These are phyloP conservation scores for Spiromastix sp. DNA, from an alignment of 2,329 filamentous ascomycete species.

Conservation along the genomic window DNA sequence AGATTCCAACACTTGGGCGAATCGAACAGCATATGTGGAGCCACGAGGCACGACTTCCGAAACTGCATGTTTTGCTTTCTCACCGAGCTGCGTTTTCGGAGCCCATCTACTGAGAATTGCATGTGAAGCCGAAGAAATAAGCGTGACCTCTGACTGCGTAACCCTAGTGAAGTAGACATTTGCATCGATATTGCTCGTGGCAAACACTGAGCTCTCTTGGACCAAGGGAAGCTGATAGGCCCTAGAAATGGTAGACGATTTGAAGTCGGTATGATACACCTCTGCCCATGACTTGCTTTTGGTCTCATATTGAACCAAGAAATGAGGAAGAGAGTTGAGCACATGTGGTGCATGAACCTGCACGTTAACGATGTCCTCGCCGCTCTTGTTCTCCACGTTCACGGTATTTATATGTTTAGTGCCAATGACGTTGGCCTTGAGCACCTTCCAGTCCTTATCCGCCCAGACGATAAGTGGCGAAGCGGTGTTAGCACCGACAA, in stretches of 20 bases:
- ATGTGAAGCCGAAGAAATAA: slow-evolving; percentile 68
- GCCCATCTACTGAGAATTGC: slow-evolving; percentile 67
- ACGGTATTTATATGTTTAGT: slow-evolving; percentile 30
- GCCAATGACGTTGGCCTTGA: slow-evolving; percentile 37
- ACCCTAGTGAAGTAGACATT: slow-evolving; percentile 86
- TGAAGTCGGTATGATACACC: slow-evolving; percentile 72
- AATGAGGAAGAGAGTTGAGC: slow-evolving; percentile 64
- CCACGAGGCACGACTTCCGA: slow-evolving; percentile 73
- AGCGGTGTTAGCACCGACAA: slow-evolving; percentile 30
- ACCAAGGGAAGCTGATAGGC: slow-evolving; percentile 70
- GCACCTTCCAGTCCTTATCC: slow-evolving; percentile 31
- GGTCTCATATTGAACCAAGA: slow-evolving; percentile 73
- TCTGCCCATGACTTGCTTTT: slow-evolving; percentile 65
- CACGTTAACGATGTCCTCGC: slow-evolving; percentile 43
- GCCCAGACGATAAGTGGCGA: slow-evolving; percentile 35
- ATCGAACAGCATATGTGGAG: slow-evolving; percentile 64
- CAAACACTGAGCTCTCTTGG: slow-evolving; percentile 62
- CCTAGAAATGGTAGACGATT: slow-evolving; percentile 58
- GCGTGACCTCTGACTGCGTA: slow-evolving; percentile 60
- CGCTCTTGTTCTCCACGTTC: slow-evolving; percentile 29
- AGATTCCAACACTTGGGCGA: slow-evolving; percentile 54
- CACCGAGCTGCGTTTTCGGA: slow-evolving; percentile 37
- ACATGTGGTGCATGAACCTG: slow-evolving; percentile 63
- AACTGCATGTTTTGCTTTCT: slow-evolving; percentile 54
- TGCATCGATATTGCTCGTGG: slow-evolving; percentile 63